Conservation (phyloP, 352 stramenopile species). For the Saprolegnia parasitica region DNA sequence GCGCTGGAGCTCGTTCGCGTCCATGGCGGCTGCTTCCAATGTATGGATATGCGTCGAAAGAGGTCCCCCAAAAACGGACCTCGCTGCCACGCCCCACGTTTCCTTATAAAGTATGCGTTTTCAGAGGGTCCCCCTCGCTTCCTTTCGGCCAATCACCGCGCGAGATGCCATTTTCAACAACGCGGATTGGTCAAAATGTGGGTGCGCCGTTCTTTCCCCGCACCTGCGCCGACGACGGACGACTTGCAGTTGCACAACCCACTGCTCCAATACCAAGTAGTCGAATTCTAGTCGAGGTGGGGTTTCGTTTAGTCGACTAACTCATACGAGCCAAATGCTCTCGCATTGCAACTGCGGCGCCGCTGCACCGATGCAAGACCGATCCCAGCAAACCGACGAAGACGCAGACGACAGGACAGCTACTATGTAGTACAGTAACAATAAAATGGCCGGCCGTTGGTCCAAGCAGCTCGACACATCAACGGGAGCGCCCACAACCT, state of each 20-base stretch:
- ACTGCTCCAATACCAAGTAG: no score
- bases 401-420: no score
- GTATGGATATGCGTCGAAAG: conserved; percentile 25
- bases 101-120: conserved; percentile 1
- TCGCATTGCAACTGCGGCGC: background rate
- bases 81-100: background rate
- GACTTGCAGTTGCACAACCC: background rate
- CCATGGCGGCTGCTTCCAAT: conserved; percentile 40
- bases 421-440: no score
- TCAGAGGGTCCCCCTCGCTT: background rate
- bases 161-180: background rate
- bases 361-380: background rate
- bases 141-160: conserved; percentile 11
- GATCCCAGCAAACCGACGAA: background rate
- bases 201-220: no score
- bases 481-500: no score
- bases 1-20: conserved; percentile 69
- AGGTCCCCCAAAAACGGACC: background rate
- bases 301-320: background rate
- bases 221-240: no score
- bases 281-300: no score
- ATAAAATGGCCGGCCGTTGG: no score
- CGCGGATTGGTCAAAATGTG: background rate
- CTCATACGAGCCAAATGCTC: background rate
- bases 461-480: no score